phyloP scores from a whole-genome alignment of 106 monocot species.

The Phalaenopsis aphrodite region DNA sequence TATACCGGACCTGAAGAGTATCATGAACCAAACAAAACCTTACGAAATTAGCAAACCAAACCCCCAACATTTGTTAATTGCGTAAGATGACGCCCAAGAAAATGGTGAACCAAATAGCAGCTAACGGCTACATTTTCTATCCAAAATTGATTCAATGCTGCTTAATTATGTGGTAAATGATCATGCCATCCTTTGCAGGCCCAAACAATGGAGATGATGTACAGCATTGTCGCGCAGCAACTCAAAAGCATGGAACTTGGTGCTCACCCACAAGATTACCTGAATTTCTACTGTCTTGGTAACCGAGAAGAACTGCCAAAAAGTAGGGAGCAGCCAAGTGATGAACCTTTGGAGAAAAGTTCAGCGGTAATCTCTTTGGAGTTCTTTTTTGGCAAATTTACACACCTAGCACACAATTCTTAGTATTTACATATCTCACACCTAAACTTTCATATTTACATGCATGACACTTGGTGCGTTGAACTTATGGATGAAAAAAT shows the following conservation, averaged over 20 bases:
- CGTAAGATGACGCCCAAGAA: background rate
- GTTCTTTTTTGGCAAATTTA: no score
- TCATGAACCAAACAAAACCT: background rate
- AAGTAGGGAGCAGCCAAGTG: constrained; percentile 4
- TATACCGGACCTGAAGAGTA: background rate
- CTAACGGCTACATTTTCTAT: background rate
- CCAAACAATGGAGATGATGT: constrained; percentile 79
- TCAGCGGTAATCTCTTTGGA: constrained; percentile 26
- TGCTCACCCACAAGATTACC: constrained; percentile 61
- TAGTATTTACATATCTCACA: no score
- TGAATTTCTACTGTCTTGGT: constrained; percentile 77
- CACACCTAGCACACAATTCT: no score
- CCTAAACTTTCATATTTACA: constrained; percentile 10
- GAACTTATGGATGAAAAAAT: no score
- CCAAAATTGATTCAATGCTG: background rate
- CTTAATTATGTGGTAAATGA: background rate
- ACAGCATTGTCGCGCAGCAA: constrained; percentile 40
- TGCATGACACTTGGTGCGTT: no score
- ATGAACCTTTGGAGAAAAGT: constrained; percentile 29
- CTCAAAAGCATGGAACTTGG: constrained; percentile 34
- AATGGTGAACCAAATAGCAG: background rate
- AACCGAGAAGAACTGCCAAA: constrained; percentile 55
- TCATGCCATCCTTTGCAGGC: constrained; percentile 22
- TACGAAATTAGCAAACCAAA: background rate
- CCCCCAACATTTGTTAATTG: background rate